Conservation (phyloP, 1,284 basidiomycete genomes). For the Leccinum huronense region DNA sequence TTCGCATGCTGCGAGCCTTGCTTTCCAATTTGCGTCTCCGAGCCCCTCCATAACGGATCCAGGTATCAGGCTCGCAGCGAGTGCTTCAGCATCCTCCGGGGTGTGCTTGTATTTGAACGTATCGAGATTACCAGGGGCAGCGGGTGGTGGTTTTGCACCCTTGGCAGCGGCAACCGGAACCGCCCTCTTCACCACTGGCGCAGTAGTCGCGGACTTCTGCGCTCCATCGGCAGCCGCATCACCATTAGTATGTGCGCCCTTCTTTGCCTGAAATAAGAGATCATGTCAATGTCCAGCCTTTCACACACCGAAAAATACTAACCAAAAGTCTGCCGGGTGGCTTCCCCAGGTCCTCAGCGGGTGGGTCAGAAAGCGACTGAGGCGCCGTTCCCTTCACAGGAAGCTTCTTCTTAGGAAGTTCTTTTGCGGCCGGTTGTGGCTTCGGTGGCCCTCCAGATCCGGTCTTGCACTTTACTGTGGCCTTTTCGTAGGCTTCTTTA, state of each 20-base stretch:
- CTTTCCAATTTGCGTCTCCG: slow-evolving; percentile 91
- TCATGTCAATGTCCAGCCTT: slow-evolving; percentile 14
- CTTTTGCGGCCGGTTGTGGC: slow-evolving; percentile 41
- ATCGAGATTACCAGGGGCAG: slow-evolving; percentile 61
- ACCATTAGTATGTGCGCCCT: slow-evolving; percentile 43
- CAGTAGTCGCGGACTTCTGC: slow-evolving; percentile 29
- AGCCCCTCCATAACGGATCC: slow-evolving; percentile 69
- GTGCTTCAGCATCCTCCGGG: slow-evolving; percentile 88
- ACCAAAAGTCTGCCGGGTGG: slow-evolving; percentile 52
- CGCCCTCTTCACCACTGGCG: slow-evolving; percentile 48
- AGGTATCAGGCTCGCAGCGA: slow-evolving; percentile 78
- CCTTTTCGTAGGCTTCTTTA: slow-evolving; percentile 89
- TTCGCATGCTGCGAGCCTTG: slow-evolving; percentile 82
- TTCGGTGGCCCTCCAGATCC: slow-evolving; percentile 52
- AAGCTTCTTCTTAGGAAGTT: slow-evolving; percentile 47
- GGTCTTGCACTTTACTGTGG: slow-evolving; percentile 81
- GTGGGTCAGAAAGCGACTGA: slow-evolving; percentile 27
- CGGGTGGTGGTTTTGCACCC: slow-evolving; percentile 50
- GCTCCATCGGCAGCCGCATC: slow-evolving; percentile 30
- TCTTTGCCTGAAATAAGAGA: slow-evolving; percentile 45
- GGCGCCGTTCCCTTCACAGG: slow-evolving; percentile 28
- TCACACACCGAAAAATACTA: slow-evolving; percentile 18
- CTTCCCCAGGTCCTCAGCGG: slow-evolving; percentile 38
- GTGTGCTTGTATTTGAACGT: slow-evolving; percentile 90
- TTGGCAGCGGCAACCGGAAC: slow-evolving; percentile 44